phyloP scores from a whole-genome alignment of 2,329 filamentous ascomycete species.

The Ceratocystis papillata region DNA sequence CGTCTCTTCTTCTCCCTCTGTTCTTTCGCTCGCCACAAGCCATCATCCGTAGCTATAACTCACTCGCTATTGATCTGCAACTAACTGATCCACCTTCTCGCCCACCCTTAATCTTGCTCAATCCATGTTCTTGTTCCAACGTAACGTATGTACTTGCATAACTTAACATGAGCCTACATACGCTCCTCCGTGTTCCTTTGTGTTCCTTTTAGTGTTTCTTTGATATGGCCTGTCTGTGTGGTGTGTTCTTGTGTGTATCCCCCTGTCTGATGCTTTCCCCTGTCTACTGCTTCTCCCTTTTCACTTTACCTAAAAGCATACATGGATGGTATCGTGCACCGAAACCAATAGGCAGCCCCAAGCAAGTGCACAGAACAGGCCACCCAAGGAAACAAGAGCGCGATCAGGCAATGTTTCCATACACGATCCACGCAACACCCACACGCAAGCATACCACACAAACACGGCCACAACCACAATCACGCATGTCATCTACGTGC shows the following conservation, averaged over 20 bases:
- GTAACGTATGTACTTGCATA: background rate
- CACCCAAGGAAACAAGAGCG: no score
- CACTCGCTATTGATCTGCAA: constrained; percentile 7
- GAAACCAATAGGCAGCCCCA: no score
- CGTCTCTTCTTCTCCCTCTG: constrained; percentile 5
- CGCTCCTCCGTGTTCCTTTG: background rate
- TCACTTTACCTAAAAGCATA: background rate
- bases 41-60: background rate
- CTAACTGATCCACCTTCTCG: background rate
- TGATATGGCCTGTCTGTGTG: no score
- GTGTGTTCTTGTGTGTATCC: background rate
- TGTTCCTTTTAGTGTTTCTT: no score
- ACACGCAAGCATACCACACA: no score
- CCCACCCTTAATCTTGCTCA: constrained; percentile 1
- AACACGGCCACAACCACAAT: no score
- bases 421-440: no score
- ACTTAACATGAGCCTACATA: background rate
- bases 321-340: background rate
- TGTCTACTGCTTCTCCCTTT: background rate
- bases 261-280: background rate
- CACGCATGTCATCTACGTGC: no score
- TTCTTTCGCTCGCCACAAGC: background rate
- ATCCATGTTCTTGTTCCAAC: background rate
- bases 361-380: no score
- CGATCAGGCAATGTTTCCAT: no score